A percentile compares a stretch with the other conserved stretches of the same genome.
These are phyloP conservation scores for Dendrobium huoshanense DNA, from an alignment of 106 monocot genomes.

Conservation along the genomic window DNA sequence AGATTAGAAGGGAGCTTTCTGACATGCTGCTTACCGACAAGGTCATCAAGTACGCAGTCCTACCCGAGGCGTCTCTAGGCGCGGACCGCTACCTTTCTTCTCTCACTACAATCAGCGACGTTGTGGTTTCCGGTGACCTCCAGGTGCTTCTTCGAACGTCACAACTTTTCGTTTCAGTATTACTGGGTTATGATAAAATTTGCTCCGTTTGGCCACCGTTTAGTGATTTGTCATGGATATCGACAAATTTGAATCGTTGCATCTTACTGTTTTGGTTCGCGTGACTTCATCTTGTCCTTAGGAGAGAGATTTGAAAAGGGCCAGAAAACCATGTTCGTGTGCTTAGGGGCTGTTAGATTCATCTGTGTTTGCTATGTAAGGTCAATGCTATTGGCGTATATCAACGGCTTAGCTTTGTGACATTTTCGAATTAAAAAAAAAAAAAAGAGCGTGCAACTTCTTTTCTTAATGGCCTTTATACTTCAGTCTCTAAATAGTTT, in stretches of 20 bases:
- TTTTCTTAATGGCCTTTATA: too few relatives aligned
- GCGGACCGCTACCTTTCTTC: conserved; percentile 94
- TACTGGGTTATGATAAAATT: background rate
- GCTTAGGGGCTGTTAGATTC: background rate
- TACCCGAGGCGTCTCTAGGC: conserved; percentile 91
- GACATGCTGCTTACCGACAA: conserved; percentile 84
- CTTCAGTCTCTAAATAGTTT: background rate
- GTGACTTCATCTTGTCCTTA: background rate
- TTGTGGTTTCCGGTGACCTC: conserved; percentile 89
- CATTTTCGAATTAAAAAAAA: background rate
- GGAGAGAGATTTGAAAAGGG: background rate
- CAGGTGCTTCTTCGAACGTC: conserved; percentile 39
- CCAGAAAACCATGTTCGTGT: background rate
- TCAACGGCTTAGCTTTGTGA: background rate
- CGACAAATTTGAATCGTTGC: background rate
- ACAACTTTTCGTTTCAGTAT: background rate
- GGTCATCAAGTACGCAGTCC: conserved; percentile 75
- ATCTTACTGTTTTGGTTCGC: background rate
- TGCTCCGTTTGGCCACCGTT: background rate
- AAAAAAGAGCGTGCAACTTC: background rate
- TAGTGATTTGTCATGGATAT: background rate
- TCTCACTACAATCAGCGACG: conserved; percentile 87
- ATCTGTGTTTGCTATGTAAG: background rate
- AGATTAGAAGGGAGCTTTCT: conserved; percentile 85
- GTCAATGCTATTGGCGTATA: background rate